Conservation (phyloP, 2,329 filamentous ascomycete species). For the Venturia nashicola region DNA sequence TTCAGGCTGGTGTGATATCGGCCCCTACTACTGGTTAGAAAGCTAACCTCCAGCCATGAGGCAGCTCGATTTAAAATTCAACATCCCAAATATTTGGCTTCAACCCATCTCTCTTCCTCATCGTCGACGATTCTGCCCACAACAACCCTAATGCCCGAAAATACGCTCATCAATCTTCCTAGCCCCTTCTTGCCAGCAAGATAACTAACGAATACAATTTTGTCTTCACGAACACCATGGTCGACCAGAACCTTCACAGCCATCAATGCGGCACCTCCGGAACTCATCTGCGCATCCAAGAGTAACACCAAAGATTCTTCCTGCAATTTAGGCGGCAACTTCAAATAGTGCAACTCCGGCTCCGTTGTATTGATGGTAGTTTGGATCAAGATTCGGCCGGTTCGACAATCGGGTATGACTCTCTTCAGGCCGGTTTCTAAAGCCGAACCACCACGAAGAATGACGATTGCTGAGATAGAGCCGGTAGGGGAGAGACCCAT, state of each 20-base stretch:
- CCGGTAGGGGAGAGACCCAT: constrained; percentile 58
- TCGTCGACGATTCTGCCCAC: constrained; percentile 63
- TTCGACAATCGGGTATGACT: constrained; percentile 85
- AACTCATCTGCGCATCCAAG: constrained; percentile 89
- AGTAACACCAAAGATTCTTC: constrained; percentile 71
- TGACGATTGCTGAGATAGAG: constrained; percentile 60
- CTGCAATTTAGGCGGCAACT: constrained; percentile 59
- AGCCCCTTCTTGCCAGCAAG: constrained; percentile 75
- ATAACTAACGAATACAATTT: constrained; percentile 87
- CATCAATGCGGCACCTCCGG: constrained; percentile 78
- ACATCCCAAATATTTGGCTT: constrained; percentile 82
- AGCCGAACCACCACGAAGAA: constrained; percentile 78
- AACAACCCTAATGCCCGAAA: constrained; percentile 75
- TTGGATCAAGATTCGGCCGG: constrained; percentile 81
- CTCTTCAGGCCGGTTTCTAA: constrained; percentile 80
- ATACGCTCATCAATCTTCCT: constrained; percentile 77
- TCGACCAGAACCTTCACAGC: constrained; percentile 91
- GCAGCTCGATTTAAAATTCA: constrained; percentile 24
- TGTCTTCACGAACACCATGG: constrained; percentile 73
- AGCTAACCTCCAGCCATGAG: neutral
- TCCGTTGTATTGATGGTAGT: constrained; percentile 61
- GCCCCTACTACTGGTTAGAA: neutral
- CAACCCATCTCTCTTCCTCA: constrained; percentile 82
- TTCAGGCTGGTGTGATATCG: too few relatives aligned
- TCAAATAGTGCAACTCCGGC: constrained; percentile 83